Percentiles rank a stretch among this genome's conserved stretches.
Conservation (phyloP, 768 basidiomycete species). For the Hysterangium stoloniferum region DNA sequence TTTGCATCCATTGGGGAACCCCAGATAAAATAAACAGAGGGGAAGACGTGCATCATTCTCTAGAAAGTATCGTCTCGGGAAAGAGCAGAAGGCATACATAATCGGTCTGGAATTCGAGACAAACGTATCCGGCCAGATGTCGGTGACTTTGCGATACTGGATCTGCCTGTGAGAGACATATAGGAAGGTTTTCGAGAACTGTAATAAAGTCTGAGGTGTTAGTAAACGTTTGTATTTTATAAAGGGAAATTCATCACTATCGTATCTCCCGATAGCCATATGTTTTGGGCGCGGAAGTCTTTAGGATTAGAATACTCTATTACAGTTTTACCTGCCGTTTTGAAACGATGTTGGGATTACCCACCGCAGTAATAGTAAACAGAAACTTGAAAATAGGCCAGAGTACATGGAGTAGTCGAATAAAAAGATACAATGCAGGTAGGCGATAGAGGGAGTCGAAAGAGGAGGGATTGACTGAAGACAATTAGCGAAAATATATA, state of each 20-base stretch:
- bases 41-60: no score
- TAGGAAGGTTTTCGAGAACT: neutral
- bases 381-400: neutral
- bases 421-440: neutral
- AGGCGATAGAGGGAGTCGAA: neutral
- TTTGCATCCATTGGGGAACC: no score
- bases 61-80: no score
- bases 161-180: neutral
- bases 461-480: conserved; percentile 1
- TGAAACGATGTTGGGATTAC: neutral
- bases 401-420: conserved; percentile 1
- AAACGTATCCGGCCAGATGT: neutral
- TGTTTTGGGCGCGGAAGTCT: neutral
- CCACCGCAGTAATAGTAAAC: neutral
- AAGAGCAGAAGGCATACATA: neutral
- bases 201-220: neutral
- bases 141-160: neutral
- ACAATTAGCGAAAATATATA: neutral
- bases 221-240: neutral
- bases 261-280: neutral
- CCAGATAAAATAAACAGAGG: no score
- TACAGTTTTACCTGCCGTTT: neutral
- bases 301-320: neutral
- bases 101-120: conserved; percentile 1
- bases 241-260: neutral